These are phyloP conservation scores for Entophlyctis luteolus DNA, from an alignment of 192 early-diverging fungal genomes.

Conservation along the genomic window DNA sequence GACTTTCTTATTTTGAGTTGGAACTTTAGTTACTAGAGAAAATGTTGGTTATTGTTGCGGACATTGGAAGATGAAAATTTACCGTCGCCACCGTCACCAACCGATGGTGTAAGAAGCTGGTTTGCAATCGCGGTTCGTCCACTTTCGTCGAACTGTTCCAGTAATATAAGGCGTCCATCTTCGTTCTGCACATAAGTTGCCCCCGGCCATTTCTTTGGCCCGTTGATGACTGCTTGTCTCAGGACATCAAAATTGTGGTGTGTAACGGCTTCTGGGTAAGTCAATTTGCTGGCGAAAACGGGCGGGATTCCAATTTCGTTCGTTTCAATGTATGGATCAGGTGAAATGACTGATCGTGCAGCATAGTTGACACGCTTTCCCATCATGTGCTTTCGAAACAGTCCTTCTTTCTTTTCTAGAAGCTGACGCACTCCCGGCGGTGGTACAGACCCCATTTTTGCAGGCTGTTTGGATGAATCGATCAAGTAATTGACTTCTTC, in stretches of 20 bases:
- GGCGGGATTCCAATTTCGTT: slow-evolving; percentile 97
- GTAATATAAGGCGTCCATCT: slow-evolving; percentile 81
- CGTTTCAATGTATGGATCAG: slow-evolving; percentile 96
- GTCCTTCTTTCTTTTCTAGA: slow-evolving; percentile 98
- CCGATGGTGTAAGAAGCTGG: slow-evolving; percentile 61
- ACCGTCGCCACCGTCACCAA: slow-evolving; percentile 26
- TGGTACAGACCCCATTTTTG: slow-evolving; percentile 57
- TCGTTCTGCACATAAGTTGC: slow-evolving; percentile 92
- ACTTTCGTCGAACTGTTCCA: slow-evolving; percentile 75
- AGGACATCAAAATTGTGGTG: slow-evolving; percentile 90
- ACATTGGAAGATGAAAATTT: slow-evolving; percentile 25
- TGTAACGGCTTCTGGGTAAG: slow-evolving; percentile 97
- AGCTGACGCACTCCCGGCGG: slow-evolving; percentile 92
- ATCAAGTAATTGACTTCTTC: slow-evolving; percentile 87
- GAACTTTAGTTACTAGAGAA: slow-evolving; percentile 20
- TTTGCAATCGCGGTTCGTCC: slow-evolving; percentile 94
- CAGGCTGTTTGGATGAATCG: slow-evolving; percentile 86
- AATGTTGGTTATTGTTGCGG: neutral
- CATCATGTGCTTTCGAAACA: slow-evolving; percentile 99
- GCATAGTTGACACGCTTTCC: slow-evolving; percentile 99
- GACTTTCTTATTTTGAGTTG: slow-evolving; percentile 93
- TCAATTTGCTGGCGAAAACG: slow-evolving; percentile 89
- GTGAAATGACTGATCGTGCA: slow-evolving; percentile 94
- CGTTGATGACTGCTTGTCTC: slow-evolving; percentile 89
- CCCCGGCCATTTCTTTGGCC: slow-evolving; percentile 93